Evolutionary conservation across 371 early-diverging fungal genomes (phyloP).

Genomic region (Vavraia culicis): DNA sequence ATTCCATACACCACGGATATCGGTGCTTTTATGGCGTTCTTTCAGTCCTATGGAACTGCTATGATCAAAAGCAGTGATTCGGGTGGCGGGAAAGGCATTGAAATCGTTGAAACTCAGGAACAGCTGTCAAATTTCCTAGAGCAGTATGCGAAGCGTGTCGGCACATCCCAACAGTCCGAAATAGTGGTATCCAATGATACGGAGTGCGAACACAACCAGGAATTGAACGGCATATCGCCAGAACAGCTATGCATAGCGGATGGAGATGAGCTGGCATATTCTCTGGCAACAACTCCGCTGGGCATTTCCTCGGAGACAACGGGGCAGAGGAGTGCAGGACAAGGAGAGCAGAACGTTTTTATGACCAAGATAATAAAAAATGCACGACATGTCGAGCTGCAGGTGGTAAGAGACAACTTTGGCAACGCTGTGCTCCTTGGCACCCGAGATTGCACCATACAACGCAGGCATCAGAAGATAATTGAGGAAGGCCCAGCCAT

Average conservation of each 20-base stretch:
- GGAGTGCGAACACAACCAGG: constrained; percentile 44
- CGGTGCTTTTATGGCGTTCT: constrained; percentile 75
- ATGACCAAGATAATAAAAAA: constrained; percentile 74
- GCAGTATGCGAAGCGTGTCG: constrained; percentile 42
- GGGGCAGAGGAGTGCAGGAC: neutral
- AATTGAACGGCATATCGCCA: constrained; percentile 56
- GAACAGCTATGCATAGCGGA: constrained; percentile 61
- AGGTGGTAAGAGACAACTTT: constrained; percentile 73
- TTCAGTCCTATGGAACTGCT: too few species aligned
- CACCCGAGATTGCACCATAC: constrained; percentile 89
- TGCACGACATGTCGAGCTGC: constrained; percentile 86
- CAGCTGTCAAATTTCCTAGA: neutral
- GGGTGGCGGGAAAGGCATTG: constrained; percentile 69
- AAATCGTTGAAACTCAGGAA: constrained; percentile 2
- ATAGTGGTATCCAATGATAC: constrained; percentile 52
- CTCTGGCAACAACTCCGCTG: neutral
- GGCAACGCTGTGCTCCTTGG: constrained; percentile 86
- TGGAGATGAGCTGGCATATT: constrained; percentile 50
- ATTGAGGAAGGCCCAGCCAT: constrained; percentile 65
- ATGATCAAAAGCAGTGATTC: constrained; percentile 97
- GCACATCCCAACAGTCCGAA: constrained; percentile 10
- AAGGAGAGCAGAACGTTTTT: constrained; percentile 67
- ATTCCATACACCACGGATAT: constrained; percentile 57
- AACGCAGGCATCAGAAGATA: constrained; percentile 89
- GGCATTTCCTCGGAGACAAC: constrained; percentile 58